These are phyloP conservation scores for Sanguinoderma infundibulare DNA, from an alignment of 1,284 basidiomycete species.

Conservation along the genomic window DNA sequence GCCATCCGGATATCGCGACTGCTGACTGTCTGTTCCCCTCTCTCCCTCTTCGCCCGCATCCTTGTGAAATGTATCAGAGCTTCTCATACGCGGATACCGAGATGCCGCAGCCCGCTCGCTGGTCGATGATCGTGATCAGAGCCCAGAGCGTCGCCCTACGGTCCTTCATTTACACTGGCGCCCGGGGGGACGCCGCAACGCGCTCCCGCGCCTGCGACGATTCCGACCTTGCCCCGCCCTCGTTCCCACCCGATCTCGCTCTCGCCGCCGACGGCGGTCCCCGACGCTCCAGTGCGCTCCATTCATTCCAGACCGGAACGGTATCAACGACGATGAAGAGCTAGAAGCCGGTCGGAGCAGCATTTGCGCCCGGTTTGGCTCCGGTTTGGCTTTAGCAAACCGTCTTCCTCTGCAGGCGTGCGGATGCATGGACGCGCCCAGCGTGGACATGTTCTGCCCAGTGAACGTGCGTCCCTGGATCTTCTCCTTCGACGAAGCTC, in stretches of 20 bases:
- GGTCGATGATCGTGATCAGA: background rate
- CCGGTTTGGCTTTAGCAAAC: conserved; percentile 1
- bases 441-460: conserved; percentile 13
- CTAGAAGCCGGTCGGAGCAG: background rate
- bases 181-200: background rate
- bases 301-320: background rate
- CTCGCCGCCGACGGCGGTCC: background rate
- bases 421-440: conserved; percentile 11
- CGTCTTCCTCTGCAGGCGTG: background rate
- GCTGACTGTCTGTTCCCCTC: background rate
- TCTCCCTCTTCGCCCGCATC: background rate
- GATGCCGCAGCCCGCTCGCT: background rate
- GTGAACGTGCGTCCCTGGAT: conserved; percentile 4
- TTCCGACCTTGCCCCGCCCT: background rate
- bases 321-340: conserved; percentile 1
- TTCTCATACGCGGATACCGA: background rate
- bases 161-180: background rate
- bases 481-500: conserved; percentile 1
- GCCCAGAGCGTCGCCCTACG: background rate
- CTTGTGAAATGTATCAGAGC: background rate
- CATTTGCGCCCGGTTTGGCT: background rate
- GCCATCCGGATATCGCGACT: background rate
- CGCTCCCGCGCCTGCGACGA: background rate
- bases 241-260: background rate
- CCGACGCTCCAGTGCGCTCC: background rate